A percentile compares a stretch with the other conserved stretches of the same genome.
Evolutionary conservation across 192 early-diverging fungal genomes (phyloP).

Genomic region (Gaertneriomyces semiglobifer): DNA sequence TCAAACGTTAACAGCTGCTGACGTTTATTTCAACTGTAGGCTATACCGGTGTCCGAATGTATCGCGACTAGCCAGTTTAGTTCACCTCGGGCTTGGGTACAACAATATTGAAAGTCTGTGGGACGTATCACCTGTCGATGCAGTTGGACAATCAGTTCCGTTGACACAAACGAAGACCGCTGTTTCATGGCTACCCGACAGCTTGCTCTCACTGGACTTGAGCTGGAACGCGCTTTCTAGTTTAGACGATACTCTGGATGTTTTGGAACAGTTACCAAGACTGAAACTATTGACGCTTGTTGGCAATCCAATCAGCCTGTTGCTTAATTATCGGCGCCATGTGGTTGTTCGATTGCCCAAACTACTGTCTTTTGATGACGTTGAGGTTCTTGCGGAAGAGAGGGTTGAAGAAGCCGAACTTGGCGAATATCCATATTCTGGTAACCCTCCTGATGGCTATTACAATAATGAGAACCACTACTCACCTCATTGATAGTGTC

Average conservation of each 20-base stretch:
- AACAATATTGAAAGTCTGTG: constrained; percentile 27
- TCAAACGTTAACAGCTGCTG: too few species aligned
- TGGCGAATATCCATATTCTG: neutral
- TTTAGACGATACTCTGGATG: constrained; percentile 16
- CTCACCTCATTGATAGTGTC: neutral
- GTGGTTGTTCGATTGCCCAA: neutral
- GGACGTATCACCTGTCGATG: neutral
- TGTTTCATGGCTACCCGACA: constrained; percentile 9
- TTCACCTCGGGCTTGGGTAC: constrained; percentile 35
- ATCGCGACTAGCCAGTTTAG: constrained; percentile 8
- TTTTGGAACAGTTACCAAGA: constrained; percentile 16
- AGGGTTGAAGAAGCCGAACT: neutral
- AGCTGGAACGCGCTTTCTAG: constrained; percentile 28
- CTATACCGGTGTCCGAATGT: constrained; percentile 22
- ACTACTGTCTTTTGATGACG: neutral
- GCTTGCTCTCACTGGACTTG: constrained; percentile 27
- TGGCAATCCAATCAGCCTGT: constrained; percentile 6
- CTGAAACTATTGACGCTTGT: constrained; percentile 30
- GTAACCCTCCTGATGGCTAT: neutral
- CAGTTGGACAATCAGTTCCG: too few species aligned
- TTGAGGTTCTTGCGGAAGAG: neutral
- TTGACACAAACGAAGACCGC: neutral
- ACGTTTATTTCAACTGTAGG: neutral
- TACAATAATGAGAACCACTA: neutral
- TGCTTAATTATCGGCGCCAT: neutral